These are phyloP conservation scores for Cyclotella kingstonii DNA, from an alignment of 108 stramenopile genomes.

Conservation along the genomic window DNA sequence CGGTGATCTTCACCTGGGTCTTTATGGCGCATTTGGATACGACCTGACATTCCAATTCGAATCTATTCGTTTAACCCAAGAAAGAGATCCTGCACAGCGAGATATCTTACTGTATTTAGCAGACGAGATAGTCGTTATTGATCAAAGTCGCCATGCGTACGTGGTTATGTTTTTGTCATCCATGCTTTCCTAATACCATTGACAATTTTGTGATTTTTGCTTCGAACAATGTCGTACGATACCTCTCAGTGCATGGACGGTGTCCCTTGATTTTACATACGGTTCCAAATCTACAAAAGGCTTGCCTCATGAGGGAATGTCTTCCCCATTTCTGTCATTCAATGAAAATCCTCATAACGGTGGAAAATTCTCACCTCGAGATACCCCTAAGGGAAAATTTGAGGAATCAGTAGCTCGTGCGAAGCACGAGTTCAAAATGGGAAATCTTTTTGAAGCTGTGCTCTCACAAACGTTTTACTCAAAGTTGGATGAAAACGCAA, in stretches of 20 bases:
- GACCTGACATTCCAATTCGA: slow-evolving; percentile 98
- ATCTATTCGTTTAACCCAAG: slow-evolving; percentile 83
- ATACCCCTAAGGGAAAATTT: slow-evolving; percentile 85
- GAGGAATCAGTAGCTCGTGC: slow-evolving; percentile 84
- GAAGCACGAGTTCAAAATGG: slow-evolving; percentile 91
- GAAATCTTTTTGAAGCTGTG: slow-evolving; percentile 96
- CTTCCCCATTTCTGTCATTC: slow-evolving; percentile 48
- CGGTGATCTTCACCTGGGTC: slow-evolving; percentile 90
- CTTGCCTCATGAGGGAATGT: slow-evolving; percentile 62
- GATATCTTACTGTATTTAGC: slow-evolving; percentile 93
- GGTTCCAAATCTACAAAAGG: slow-evolving; percentile 78
- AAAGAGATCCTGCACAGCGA: slow-evolving; percentile 83
- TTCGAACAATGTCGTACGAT: not conserved
- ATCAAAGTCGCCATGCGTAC: slow-evolving; percentile 86
- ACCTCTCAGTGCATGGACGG: slow-evolving; percentile 65
- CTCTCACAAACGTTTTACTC: slow-evolving; percentile 92
- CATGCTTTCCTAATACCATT: not conserved
- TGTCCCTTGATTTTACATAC: slow-evolving; percentile 89
- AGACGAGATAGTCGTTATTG: slow-evolving; percentile 91
- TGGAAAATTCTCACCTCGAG: slow-evolving; percentile 61
- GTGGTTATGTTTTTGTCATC: not conserved
- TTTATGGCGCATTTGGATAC: slow-evolving; percentile 97
- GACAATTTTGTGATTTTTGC: too few relatives aligned
- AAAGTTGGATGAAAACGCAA: slow-evolving; percentile 57
- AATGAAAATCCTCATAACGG: slow-evolving; percentile 49